Evolutionary conservation across 257 asterid genomes (phyloP), one percentile per base, ranked within the genome.

Genomic region (Solanum ossicruentum): DNA sequence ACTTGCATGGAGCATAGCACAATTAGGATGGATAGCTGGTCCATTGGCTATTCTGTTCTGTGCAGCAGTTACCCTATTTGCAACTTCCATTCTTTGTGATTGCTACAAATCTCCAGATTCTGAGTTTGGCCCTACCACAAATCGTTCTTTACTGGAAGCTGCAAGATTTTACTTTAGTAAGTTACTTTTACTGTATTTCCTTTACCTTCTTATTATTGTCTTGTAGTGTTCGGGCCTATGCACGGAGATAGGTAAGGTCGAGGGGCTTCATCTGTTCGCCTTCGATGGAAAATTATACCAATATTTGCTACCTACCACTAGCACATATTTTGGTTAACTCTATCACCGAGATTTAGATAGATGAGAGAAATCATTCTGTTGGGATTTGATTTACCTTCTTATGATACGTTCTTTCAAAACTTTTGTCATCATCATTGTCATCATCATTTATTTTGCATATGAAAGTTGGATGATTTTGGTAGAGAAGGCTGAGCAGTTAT

Each of bases 1-100:
- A n/a, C 86, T 93, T 28, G 92, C 93, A 43, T 94, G 98, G 98
- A 90, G 95, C 89, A 84, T 90, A 89, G 88, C 98, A 0, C 92
- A 87, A 84, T 85, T 94, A 65, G 98, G 98, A 20, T 94, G 98
- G 98, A 81, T 93, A 72, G 97, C 93, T 10, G 96, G 93, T 85
- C 98, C 97, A 12, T 3, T 88, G 7, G 45, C 87, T 18, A 88
- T 94, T 91, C 71, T 94, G 8, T 54, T 81, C 5, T 94, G 91
- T 77, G 97, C 95, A n/a, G 83, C 80, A 7, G 67, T 93, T 61
- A 88, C 92, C 70, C 83, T 90, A 6, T 23, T 82, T 66, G 87
- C 96, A 3, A 85, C 94, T 10, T 84, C 84, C 47, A 92, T 94
- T 51, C 84, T 93, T 84, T 83, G 90, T 32, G 90, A 91, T 71